Base-by-base conservation (phyloP, 805 yeast genomes). In the Metschnikowia amazonensis region DNA sequence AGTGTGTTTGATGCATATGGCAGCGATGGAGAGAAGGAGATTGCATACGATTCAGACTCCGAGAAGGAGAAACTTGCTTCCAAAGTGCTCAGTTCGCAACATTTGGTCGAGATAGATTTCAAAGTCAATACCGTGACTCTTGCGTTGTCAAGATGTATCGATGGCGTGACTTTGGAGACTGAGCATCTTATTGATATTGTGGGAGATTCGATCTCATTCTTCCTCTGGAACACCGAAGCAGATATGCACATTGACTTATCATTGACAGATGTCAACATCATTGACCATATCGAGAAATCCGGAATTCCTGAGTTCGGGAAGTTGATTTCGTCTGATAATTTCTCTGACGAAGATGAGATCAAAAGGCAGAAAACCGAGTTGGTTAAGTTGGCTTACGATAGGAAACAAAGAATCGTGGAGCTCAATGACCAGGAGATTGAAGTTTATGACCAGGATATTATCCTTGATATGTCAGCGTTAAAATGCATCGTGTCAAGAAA, bases 401-500 rank as follows among this genome's bases (percentile, higher is more conserved):
- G 92, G 52, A 65, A 69, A 0, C 84, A 79, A 59, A 71, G 95
- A 59, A 62, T 79, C 38, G 89, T 80, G 9, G 74, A 69, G 14
- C 75, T 75, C 42, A 70, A 79, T 23, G 72, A 73, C 2, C 73
- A 70, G 29, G 75, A 70, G 13, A 80, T 84, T 41, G 89, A 80
- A 49, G 81, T 84, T 0, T 83, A 76, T 60, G 97, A 90, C 57
- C 96, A 89, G 62, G 81, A 78, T 52, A 77, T 90, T 4, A 72
- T 77, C 7, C 67, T 94, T 42, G 74, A 81, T 35, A 75, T 94
- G 65, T 89, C 96, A 0, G 88, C 95, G 11, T 77, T 94, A 44
- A 80, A 80, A 50, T 74, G 86, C 30, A 84, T 86, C 2, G 65
- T 90, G 5, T 81, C 95, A 0, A 80, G 97, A 39, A 85, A 80